Evolutionary conservation across 495 filamentous ascomycete genomes (phyloP), one percentile per base, ranked within the genome.

Genomic region (Penicillium cataractarum): DNA sequence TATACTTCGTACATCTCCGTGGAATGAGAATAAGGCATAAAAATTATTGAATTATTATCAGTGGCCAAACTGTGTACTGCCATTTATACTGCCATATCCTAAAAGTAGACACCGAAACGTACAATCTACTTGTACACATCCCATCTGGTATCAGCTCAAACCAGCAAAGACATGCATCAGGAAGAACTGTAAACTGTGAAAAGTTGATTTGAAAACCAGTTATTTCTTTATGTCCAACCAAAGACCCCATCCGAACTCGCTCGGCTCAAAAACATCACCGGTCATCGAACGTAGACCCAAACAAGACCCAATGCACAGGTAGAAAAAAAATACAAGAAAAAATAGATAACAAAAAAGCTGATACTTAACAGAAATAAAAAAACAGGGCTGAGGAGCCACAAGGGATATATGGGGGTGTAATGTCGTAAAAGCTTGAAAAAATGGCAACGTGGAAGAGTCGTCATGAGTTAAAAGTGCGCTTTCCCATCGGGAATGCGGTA

Each of bases 321-420:
- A n/a, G 21, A 48, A 65, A 52, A 61, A 63, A 42, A 64, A 40
- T 61, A 56, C 13, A 61, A 55, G 54, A 37, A 64, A 59, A 17
- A 64, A 64, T 22, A 63, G 63, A 71, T 72, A 72, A 69, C 67
- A 60, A 73, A 64, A 29, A 66, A 70, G 61, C 33, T 61, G 54
- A 42, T 40, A 42, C 54, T n/a, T 42, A 56, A 13, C 35, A 42
- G 54, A 17, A 26, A 35, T 62, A 71, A 60, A 57, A 66, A 29
- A 64, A 67, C 52, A 60, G 46, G 65, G 65, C 65, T 67, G 66
- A 65, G 39, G 58, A 73, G 68, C 65, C 55, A 60, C 63, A 63
- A 60, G 61, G 60, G 65, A 66, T 55, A 66, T 65, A 64, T 50
- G 49, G 22, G 49, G 26, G 49, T 27, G 64, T 57, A 66, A 65